Conservation (phyloP, 345 rosid species). For the Citrus maxima region DNA sequence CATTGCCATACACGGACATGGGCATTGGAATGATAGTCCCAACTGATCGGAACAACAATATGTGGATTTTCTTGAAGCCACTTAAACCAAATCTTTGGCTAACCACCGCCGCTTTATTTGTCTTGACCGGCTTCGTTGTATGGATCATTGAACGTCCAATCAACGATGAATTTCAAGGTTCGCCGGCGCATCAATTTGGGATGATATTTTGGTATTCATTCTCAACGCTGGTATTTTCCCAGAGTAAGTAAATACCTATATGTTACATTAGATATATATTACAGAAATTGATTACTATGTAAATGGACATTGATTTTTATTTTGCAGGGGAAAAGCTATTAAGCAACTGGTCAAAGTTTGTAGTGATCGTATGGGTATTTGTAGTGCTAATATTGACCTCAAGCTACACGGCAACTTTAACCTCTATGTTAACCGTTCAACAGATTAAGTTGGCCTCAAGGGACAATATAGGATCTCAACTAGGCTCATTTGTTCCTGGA, state of each 20-base stretch:
- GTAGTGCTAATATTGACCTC: slow-evolving; percentile 34
- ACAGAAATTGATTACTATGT: too few species aligned
- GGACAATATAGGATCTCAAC: neutral
- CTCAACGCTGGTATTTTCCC: slow-evolving; percentile 6
- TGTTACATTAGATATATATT: too few species aligned
- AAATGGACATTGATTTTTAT: too few species aligned
- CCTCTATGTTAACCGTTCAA: neutral
- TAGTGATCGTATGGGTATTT: slow-evolving; percentile 32
- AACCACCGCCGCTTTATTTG: slow-evolving; percentile 10
- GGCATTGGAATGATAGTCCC: slow-evolving; percentile 20
- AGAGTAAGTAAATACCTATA: neutral
- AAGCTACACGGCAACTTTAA: slow-evolving; percentile 25
- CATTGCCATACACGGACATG: slow-evolving; percentile 35
- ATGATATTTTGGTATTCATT: slow-evolving; percentile 9
- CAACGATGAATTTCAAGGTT: neutral
- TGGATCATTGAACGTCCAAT: slow-evolving; percentile 18
- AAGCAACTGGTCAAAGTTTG: slow-evolving; percentile 37
- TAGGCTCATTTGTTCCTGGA: too few species aligned
- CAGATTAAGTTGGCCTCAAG: neutral
- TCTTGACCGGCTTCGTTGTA: slow-evolving; percentile 21
- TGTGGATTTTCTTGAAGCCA: slow-evolving; percentile 25
- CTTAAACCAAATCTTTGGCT: slow-evolving; percentile 22
- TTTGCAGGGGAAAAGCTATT: slow-evolving; percentile 11
- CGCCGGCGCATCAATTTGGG: neutral
- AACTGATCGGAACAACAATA: slow-evolving; percentile 9